Base-by-base conservation (phyloP, 208 protist genomes). In the Trypanosoma boissoni region DNA sequence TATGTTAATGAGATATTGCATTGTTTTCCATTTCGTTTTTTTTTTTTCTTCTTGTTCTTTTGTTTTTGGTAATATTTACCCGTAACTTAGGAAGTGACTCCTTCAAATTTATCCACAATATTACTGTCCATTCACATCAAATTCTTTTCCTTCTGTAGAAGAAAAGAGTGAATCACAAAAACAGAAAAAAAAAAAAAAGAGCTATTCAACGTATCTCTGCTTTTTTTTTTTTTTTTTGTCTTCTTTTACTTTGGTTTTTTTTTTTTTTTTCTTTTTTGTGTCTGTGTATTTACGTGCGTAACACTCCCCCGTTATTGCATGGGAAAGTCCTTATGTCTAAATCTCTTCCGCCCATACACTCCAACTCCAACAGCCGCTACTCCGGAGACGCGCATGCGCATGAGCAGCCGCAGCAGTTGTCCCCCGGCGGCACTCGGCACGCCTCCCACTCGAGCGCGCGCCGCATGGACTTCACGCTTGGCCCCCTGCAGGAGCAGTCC, bases 381-480 rank as follows among this genome's bases (percentile, higher is more conserved):
- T n/a, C 10, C 49, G 9, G 16, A 34, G 5, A 26, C 45, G 9
- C 9, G 45, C 45, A 51, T 20, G 23, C n/a, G n/a, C n/a, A n/a
- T n/a, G n/a, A n/a, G n/a, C n/a, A n/a, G n/a, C n/a, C n/a, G n/a
- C n/a, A n/a, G 41, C 1, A 34, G 5, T 32, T 21, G 23, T 2
- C 1, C 37, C 12, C 7, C 14, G 4, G 34, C 21, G 34, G 2
- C 12, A 12, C 9, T 4, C 3, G 4, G 32, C n/a, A 41, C 34
- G 23, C 2, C 6, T 20, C 4, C 36, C 10, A 21, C 10, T 53
- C 32, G 27, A 39, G 36, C 18, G 16, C 64, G 1, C 62, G 59
- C 29, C 61, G 70, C 42, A 67, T 88, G 12, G 78, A 88, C 44
- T 92, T 92, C 68, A 76, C 80, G 0, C 79, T 92, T 1, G 84